Percentiles rank a stretch among this genome's conserved stretches.
Evolutionary conservation across 148 eudicot genomes (phyloP).

Genomic region (Rhododendron ferrugineum): DNA sequence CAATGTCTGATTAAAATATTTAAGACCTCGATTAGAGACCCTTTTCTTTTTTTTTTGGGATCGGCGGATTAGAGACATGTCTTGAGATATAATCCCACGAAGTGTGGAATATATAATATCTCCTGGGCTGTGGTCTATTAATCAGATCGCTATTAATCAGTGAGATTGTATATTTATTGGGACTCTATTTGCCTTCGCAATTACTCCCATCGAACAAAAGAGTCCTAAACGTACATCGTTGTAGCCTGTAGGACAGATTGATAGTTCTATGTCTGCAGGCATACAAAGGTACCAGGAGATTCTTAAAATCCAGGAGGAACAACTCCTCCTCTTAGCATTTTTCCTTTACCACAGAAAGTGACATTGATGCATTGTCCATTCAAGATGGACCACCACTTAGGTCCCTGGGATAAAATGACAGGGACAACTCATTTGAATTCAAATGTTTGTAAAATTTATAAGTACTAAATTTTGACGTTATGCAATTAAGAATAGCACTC

Average conservation of each 20-base stretch:
- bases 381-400: background rate
- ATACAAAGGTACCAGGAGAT: background rate
- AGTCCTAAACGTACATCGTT: background rate
- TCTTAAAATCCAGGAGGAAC: background rate
- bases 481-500: background rate
- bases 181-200: background rate
- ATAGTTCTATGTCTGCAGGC: background rate
- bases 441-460: background rate
- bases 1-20: background rate
- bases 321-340: background rate
- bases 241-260: background rate
- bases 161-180: background rate
- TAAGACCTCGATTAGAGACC: background rate
- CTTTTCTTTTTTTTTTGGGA: too few species aligned
- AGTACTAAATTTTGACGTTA: background rate
- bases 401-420: background rate
- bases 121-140: background rate
- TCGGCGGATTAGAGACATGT: background rate
- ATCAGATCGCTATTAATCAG: background rate
- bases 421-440: background rate
- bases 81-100: background rate
- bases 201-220: background rate
- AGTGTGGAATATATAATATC: background rate
- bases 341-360: background rate
- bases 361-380: background rate